phyloP scores from a whole-genome alignment of 2,329 filamentous ascomycete genomes.

The Colletotrichum navitas region DNA sequence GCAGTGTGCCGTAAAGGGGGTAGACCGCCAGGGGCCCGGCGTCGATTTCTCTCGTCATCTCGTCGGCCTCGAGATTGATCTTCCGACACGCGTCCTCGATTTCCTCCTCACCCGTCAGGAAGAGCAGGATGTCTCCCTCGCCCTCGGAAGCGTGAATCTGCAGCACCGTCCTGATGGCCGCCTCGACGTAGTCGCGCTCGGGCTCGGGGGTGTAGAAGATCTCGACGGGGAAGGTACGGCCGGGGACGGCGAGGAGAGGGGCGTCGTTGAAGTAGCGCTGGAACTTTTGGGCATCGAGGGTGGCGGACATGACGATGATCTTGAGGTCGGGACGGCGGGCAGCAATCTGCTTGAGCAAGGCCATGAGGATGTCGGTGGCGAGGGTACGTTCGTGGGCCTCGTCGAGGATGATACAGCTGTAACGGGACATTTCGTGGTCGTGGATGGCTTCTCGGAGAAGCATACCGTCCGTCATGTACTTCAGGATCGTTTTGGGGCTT shows the following conservation, averaged over 20 bases:
- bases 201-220: conserved; percentile 98
- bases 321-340: conserved; percentile 88
- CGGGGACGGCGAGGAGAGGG: conserved; percentile 91
- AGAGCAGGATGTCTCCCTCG: conserved; percentile 93
- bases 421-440: conserved; percentile 90
- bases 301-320: conserved; percentile 99
- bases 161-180: conserved; percentile 91
- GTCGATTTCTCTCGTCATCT: conserved; percentile 91
- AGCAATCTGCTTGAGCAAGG: conserved; percentile 91
- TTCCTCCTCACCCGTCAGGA: conserved; percentile 97
- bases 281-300: conserved; percentile 97
- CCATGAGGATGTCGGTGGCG: conserved; percentile 97
- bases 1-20: conserved; percentile 92
- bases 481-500: conserved; percentile 87
- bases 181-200: conserved; percentile 96
- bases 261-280: conserved; percentile 97
- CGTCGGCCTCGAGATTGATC: conserved; percentile 89
- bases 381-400: conserved; percentile 98
- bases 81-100: conserved; percentile 97
- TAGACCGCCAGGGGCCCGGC: conserved; percentile 92
- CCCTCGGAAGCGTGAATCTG: conserved; percentile 95
- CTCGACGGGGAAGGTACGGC: conserved; percentile 95
- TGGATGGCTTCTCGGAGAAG: conserved; percentile 96
- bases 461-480: conserved; percentile 99
- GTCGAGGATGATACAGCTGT: conserved; percentile 98